A percentile compares a stretch with the other conserved stretches of the same genome.
Evolutionary conservation across 345 rosid species (phyloP).

Genomic region (Mangifera indica): DNA sequence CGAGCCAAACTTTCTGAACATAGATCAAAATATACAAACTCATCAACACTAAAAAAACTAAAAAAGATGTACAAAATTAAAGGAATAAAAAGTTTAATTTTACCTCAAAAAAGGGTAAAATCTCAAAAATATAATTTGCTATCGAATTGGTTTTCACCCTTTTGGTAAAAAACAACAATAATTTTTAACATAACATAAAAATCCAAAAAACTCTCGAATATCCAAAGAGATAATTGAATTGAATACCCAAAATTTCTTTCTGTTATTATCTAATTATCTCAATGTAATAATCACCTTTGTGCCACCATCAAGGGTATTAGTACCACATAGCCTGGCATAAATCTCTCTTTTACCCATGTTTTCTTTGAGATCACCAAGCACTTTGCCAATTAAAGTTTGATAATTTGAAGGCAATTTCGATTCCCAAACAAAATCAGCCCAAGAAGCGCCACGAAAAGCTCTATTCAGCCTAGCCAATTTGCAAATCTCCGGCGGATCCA

Average conservation of each 20-base stretch:
- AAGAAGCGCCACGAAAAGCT: slow-evolving; percentile 53
- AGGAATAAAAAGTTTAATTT: too few relatives aligned
- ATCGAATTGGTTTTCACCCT: too few relatives aligned
- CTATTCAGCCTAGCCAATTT: slow-evolving; percentile 49
- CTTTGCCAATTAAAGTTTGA: slow-evolving; percentile 32
- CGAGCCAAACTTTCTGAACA: slow-evolving; percentile 61
- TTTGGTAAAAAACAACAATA: too few relatives aligned
- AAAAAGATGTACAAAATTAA: too few relatives aligned
- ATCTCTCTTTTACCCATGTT: slow-evolving; percentile 42
- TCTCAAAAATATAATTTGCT: not conserved
- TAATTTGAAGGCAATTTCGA: slow-evolving; percentile 54
- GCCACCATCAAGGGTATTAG: slow-evolving; percentile 45
- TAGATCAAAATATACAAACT: not conserved
- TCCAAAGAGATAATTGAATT: too few relatives aligned
- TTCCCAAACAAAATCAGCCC: slow-evolving; percentile 70
- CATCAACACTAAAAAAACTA: not conserved
- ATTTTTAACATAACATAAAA: too few relatives aligned
- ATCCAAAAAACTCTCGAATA: too few relatives aligned
- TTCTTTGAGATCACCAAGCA: slow-evolving; percentile 35
- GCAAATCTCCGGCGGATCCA: slow-evolving; percentile 63
- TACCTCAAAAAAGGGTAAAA: not conserved
- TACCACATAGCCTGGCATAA: slow-evolving; percentile 42
- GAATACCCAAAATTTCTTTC: too few relatives aligned
- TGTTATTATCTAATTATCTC: too few relatives aligned
- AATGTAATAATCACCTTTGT: slow-evolving; percentile 41